Percentiles rank a stretch among this genome's conserved stretches.
Conservation (phyloP, 768 basidiomycete genomes). For the Lyophyllum decastes region DNA sequence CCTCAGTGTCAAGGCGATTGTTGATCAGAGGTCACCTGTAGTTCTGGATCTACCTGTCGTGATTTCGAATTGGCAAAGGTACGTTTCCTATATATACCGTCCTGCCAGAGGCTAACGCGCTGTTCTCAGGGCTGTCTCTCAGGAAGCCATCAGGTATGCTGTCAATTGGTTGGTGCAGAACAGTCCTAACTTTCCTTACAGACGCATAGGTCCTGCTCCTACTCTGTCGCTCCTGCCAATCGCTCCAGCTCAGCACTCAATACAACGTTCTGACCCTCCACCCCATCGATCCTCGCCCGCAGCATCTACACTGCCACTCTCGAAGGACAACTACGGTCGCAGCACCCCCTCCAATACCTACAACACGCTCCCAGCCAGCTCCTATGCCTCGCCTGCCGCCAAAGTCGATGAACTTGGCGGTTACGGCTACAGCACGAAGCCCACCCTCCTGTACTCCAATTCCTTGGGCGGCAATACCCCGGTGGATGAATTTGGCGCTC, state of each 20-base stretch:
- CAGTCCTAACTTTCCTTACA: constrained; percentile 10
- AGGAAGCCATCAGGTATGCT: constrained; percentile 60
- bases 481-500: constrained; percentile 15
- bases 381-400: background rate
- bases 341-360: constrained; percentile 2
- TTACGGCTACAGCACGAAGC: constrained; percentile 17
- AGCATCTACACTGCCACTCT: constrained; percentile 14
- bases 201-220: constrained; percentile 51
- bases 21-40: constrained; percentile 66
- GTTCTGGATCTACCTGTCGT: constrained; percentile 78
- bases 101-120: constrained; percentile 5
- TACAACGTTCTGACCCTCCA: constrained; percentile 8
- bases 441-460: constrained; percentile 19
- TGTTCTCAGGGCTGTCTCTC: constrained; percentile 58
- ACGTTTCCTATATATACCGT: constrained; percentile 21
- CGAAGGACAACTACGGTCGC: constrained; percentile 10
- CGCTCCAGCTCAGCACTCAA: constrained; percentile 8
- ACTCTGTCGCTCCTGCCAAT: constrained; percentile 43
- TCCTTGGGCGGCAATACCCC: constrained; percentile 18
- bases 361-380: constrained; percentile 6
- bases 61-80: constrained; percentile 88
- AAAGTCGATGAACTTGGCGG: constrained; percentile 26
- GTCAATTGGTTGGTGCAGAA: constrained; percentile 19
- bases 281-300: constrained; percentile 4
- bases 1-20: constrained; percentile 73